Evolutionary conservation across 768 basidiomycete species (phyloP).

Genomic region (Chalciporus pseudorubinellus): DNA sequence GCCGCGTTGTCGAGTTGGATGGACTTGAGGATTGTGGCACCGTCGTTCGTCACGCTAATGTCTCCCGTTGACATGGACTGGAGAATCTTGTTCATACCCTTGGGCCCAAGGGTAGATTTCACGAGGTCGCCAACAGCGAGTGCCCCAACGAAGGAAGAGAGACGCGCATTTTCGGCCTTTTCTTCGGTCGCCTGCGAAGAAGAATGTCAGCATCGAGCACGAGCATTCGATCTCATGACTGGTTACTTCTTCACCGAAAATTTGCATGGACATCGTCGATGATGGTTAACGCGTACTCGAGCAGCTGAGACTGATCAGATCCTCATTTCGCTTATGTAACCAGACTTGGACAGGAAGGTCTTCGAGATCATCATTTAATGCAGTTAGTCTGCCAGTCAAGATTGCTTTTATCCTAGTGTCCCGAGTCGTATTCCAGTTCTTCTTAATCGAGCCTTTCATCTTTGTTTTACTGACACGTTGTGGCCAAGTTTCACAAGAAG

Average conservation of each 20-base stretch:
- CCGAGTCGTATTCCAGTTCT: too few relatives aligned
- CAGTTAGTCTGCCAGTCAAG: too few relatives aligned
- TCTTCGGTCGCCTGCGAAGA: slow-evolving; percentile 76
- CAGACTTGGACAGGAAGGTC: too few relatives aligned
- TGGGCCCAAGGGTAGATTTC: slow-evolving; percentile 97
- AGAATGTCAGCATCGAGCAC: slow-evolving; percentile 2
- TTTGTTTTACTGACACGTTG: too few relatives aligned
- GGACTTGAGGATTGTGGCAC: slow-evolving; percentile 95
- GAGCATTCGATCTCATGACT: neutral
- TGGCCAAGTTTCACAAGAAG: slow-evolving; percentile 19
- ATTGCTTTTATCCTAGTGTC: too few relatives aligned
- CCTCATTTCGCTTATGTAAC: neutral
- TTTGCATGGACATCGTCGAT: slow-evolving; percentile 64
- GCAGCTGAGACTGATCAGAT: neutral
- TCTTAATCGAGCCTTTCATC: too few relatives aligned
- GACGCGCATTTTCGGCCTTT: slow-evolving; percentile 95
- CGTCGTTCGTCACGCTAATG: slow-evolving; percentile 97
- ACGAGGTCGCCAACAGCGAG: slow-evolving; percentile 97
- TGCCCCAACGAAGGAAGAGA: slow-evolving; percentile 97
- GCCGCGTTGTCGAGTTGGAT: slow-evolving; percentile 98
- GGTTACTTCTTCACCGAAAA: slow-evolving; percentile 61
- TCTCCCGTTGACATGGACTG: slow-evolving; percentile 88
- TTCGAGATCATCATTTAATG: too few relatives aligned
- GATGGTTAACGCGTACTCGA: neutral
- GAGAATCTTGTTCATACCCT: slow-evolving; percentile 99